A percentile compares a stretch with the other conserved stretches of the same genome.
These are phyloP conservation scores for Didymella pomorum DNA, from an alignment of 2,329 filamentous ascomycete genomes.

Conservation along the genomic window DNA sequence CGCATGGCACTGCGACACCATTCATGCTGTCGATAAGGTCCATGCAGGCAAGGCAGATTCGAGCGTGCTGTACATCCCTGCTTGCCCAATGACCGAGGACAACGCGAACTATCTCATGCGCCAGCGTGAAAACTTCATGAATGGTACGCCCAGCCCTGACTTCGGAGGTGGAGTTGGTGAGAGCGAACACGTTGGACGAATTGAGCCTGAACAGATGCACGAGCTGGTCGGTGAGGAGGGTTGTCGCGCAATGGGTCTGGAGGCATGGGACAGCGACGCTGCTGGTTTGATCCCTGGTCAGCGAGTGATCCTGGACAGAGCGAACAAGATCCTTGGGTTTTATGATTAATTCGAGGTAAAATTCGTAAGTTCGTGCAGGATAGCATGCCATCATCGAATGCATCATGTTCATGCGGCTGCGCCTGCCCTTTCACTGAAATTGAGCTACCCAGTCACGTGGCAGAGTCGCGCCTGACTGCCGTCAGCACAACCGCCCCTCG, in stretches of 20 bases:
- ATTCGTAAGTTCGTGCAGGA: background rate
- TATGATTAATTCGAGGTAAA: constrained; percentile 25
- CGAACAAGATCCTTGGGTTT: constrained; percentile 65
- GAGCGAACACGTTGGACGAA: constrained; percentile 55
- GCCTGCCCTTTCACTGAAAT: background rate
- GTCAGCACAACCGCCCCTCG: background rate
- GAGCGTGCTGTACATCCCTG: constrained; percentile 88
- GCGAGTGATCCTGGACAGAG: constrained; percentile 59
- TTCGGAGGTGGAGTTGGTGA: constrained; percentile 71
- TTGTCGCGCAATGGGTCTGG: constrained; percentile 63
- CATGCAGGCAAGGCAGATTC: constrained; percentile 77
- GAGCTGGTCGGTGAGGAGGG: constrained; percentile 56
- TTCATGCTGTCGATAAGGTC: constrained; percentile 83
- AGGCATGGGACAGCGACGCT: constrained; percentile 59
- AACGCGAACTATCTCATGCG: constrained; percentile 76
- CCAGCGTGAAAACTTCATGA: constrained; percentile 75
- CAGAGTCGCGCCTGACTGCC: background rate
- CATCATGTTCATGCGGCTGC: background rate
- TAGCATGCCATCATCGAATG: background rate
- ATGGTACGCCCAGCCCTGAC: constrained; percentile 62
- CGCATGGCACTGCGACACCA: constrained; percentile 79
- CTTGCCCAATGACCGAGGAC: constrained; percentile 77
- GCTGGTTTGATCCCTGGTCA: constrained; percentile 60
- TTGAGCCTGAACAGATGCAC: constrained; percentile 51
- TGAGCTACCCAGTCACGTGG: background rate